phyloP scores from a whole-genome alignment of 2,329 filamentous ascomycete genomes.

The Fusarium mexicanum region DNA sequence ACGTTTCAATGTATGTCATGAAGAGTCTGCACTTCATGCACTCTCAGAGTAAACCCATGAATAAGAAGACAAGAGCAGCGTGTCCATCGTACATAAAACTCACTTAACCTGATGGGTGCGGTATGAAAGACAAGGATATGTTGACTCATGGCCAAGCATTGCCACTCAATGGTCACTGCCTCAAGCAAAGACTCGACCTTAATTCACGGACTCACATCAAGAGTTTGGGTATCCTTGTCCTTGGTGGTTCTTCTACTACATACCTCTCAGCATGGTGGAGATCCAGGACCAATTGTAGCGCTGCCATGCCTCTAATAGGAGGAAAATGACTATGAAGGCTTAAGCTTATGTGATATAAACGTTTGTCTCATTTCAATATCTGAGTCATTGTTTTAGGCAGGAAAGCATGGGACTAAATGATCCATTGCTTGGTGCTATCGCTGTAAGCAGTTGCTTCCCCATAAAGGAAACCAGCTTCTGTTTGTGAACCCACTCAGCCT shows the following conservation, averaged over 20 bases:
- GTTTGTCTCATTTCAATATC: not conserved
- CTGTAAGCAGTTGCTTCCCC: not conserved
- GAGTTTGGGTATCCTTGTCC: not conserved
- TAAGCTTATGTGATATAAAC: not conserved
- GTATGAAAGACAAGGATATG: not conserved
- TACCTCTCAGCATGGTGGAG: not conserved
- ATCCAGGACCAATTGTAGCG: not conserved
- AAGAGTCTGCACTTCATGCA: not conserved
- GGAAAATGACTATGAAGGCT: not conserved
- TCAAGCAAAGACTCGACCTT: not conserved
- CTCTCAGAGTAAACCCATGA: not conserved
- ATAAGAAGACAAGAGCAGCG: not conserved
- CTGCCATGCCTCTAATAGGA: not conserved
- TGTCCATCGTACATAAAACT: not conserved
- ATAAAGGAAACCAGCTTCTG: slow-evolving; percentile 17
- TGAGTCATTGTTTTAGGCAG: slow-evolving; percentile 4
- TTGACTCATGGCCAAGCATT: not conserved
- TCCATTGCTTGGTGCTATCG: not conserved
- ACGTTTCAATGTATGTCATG: not conserved
- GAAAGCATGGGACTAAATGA: not conserved
- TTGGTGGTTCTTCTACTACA: not conserved
- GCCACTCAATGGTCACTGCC: not conserved
- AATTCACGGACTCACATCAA: not conserved
- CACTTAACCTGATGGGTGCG: not conserved
- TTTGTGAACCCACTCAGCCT: slow-evolving; percentile 19